Conservation (phyloP, 1,139 yeast genomes). For the Protomyces inouyei region DNA sequence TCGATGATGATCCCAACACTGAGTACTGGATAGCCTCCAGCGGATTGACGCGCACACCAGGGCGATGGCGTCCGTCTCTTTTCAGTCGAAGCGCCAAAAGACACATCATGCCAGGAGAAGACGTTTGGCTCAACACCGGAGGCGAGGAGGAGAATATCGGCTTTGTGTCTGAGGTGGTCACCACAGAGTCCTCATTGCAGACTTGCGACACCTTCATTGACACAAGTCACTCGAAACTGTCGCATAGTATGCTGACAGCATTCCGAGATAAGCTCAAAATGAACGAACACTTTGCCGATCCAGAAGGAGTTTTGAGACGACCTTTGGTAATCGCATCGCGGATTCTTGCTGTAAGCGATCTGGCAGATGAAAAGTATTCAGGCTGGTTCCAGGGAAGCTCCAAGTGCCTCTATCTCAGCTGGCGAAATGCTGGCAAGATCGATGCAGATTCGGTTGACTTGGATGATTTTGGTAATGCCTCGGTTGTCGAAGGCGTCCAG, state of each 20-base stretch:
- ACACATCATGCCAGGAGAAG: too few species aligned
- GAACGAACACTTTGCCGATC: not conserved
- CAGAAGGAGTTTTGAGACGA: not conserved
- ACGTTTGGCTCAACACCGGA: too few species aligned
- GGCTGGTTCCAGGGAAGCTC: too few species aligned
- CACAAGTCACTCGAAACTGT: too few species aligned
- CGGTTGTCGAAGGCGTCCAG: not conserved
- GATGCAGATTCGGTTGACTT: not conserved
- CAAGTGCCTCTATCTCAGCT: not conserved
- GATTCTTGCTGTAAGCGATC: not conserved
- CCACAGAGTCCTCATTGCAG: too few species aligned
- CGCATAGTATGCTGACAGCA: not conserved
- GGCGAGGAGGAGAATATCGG: too few species aligned
- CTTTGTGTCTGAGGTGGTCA: too few species aligned
- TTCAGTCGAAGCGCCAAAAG: too few species aligned
- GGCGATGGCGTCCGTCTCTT: too few species aligned
- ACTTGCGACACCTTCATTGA: too few species aligned
- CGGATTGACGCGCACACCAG: too few species aligned
- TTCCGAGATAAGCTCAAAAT: not conserved
- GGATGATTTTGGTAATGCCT: not conserved
- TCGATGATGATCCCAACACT: not conserved
- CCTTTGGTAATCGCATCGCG: not conserved
- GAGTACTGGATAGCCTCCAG: not conserved
- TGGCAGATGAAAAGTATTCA: not conserved
- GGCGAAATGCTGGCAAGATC: not conserved